phyloP scores from a whole-genome alignment of 2,329 filamentous ascomycete species.

The Byssothecium circinans region DNA sequence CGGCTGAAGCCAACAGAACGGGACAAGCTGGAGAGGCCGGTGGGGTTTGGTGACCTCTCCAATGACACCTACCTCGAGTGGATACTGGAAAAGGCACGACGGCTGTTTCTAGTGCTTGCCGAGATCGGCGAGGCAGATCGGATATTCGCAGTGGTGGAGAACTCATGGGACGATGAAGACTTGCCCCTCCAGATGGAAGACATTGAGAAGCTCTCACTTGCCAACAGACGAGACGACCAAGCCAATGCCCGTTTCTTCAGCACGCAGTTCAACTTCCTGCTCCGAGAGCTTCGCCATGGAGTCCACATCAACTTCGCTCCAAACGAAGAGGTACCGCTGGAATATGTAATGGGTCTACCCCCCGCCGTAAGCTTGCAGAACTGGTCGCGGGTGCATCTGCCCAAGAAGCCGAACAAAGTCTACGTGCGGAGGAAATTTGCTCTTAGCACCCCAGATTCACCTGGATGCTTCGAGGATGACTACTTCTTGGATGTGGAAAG shows the following conservation, averaged over 20 bases:
- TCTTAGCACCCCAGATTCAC: conserved; percentile 46
- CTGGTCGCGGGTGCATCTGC: conserved; percentile 66
- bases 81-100: conserved; percentile 69
- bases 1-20: conserved; percentile 66
- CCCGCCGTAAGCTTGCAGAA: conserved; percentile 50
- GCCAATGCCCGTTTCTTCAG: conserved; percentile 70
- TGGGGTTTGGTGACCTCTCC: conserved; percentile 69
- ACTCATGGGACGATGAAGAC: conserved; percentile 76
- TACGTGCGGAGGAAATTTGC: conserved; percentile 62
- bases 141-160: conserved; percentile 74
- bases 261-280: conserved; percentile 70
- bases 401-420: conserved; percentile 59
- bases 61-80: conserved; percentile 78
- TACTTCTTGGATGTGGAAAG: conserved; percentile 64
- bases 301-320: conserved; percentile 66
- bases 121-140: conserved; percentile 71
- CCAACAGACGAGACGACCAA: conserved; percentile 60
- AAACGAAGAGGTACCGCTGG: conserved; percentile 69
- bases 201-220: conserved; percentile 64
- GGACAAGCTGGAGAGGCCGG: conserved; percentile 61
- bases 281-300: conserved; percentile 63
- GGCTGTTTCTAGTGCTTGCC: conserved; percentile 70
- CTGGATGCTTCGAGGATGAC: conserved; percentile 43
- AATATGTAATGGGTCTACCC: conserved; percentile 63
- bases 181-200: conserved; percentile 69